Evolutionary conservation across 192 early-diverging fungal genomes (phyloP), one percentile per base, ranked within the genome.

Genomic region (Gigaspora rosea): DNA sequence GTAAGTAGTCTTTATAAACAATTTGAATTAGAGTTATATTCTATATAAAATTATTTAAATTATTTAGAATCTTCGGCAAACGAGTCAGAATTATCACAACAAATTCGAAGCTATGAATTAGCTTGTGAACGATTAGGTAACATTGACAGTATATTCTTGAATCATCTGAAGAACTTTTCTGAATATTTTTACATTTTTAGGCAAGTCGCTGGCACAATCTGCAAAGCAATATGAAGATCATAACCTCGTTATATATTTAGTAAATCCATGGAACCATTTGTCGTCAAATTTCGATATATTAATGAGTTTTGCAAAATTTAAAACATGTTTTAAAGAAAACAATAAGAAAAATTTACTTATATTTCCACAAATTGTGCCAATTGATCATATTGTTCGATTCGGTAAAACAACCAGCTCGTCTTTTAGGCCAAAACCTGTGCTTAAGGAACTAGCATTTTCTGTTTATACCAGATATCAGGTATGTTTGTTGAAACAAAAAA

Each of bases 391-490:
- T 36, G 16, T 73, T 22, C 22, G 41, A 49, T 59, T 35, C 35
- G 41, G 46, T 36, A 20, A 36, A 8, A 73, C 27, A 33, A 35
- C n/a, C 36, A 51, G 33, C 41, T 9, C 18, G n/a, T 48, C 46
- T 10, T 69, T 41, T 20, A 73, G 13, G 58, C 71, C 4, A 57
- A 73, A 58, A 22, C 41, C 52, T 18, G 27, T 56, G 16, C 36
- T 56, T 9, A 46, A 59, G 27, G 54, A 73, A 9, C 46, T 73
- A 41, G 71, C 71, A 47, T 73, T 73, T 49, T 46, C 32, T 36
- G 71, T 73, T 20, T 73, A 73, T 59, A 73, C 52, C 3, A 57
- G 56, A 9, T 56, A 54, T 46, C n/a, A n/a, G 66, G 46, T 68
- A 46, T 20, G 46, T 46, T 15, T 20, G 13, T 49, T 9, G 16